Evolutionary conservation across 148 eudicot species (phyloP).

Genomic region (Rhododendron ferrugineum): DNA sequence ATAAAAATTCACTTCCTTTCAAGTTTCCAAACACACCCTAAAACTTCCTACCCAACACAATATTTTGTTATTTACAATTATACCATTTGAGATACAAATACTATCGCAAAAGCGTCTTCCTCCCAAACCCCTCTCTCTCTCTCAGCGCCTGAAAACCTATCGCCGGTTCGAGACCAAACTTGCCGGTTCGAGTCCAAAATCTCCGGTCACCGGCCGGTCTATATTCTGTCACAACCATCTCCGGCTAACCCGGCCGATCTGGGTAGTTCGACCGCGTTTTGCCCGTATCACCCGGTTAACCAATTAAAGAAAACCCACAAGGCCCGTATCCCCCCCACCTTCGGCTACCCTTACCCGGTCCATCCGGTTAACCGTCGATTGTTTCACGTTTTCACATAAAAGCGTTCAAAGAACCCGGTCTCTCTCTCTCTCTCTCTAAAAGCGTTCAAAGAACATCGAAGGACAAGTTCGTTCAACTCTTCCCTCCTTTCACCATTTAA

Average conservation of each 20-base stretch:
- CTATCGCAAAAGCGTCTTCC: too few species aligned
- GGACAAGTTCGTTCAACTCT: constrained; percentile 25
- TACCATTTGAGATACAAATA: too few species aligned
- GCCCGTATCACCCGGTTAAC: constrained; percentile 31
- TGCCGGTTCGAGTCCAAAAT: constrained; percentile 6
- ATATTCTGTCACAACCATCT: constrained; percentile 8
- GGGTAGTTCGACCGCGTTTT: constrained; percentile 3
- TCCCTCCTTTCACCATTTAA: neutral
- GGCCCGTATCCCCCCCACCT: neutral
- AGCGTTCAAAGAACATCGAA: constrained; percentile 8
- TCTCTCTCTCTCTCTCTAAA: constrained; percentile 4
- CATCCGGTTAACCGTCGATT: constrained; percentile 48
- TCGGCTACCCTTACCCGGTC: constrained; percentile 44
- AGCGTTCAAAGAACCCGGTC: constrained; percentile 23
- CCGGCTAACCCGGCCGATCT: constrained; percentile 29
- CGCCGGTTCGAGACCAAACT: neutral
- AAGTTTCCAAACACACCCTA: too few species aligned
- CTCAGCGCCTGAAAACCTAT: neutral
- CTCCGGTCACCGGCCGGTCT: constrained; percentile 12
- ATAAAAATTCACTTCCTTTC: too few species aligned
- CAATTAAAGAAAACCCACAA: neutral
- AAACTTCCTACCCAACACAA: too few species aligned
- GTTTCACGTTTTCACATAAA: constrained; percentile 19
- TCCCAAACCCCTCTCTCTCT: too few species aligned
- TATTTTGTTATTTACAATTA: too few species aligned